Evolutionary conservation across 202 grass and related monocot species (phyloP).

Genomic region (Digitaria exilis): DNA sequence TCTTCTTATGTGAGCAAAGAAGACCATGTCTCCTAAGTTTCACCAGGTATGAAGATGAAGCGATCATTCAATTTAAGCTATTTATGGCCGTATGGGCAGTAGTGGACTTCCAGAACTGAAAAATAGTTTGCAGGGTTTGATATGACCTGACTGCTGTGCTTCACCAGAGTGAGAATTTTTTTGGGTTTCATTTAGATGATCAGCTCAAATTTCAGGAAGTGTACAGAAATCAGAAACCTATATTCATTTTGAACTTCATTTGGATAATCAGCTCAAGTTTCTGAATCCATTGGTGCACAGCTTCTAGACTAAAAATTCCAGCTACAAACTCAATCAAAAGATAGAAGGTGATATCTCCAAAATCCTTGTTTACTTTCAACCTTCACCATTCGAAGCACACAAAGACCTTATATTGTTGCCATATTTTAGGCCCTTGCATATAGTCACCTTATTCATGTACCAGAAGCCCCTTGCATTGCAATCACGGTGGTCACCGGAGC

Average conservation of each 20-base stretch:
- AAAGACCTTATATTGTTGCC: neutral
- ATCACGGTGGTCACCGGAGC: neutral
- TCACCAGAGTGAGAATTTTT: neutral
- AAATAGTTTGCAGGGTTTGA: neutral
- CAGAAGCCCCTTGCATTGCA: neutral
- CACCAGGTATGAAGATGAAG: neutral
- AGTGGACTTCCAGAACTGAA: neutral
- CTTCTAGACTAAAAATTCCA: neutral
- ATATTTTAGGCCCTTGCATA: too few relatives aligned
- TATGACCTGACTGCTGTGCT: neutral
- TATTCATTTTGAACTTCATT: neutral
- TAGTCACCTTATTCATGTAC: neutral
- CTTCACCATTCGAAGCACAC: neutral
- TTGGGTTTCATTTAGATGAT: neutral
- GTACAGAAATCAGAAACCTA: neutral
- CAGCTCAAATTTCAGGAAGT: too few relatives aligned
- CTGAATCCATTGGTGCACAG: neutral
- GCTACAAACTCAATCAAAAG: neutral
- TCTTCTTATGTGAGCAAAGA: neutral
- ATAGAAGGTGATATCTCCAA: neutral
- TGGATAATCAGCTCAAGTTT: neutral
- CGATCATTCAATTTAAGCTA: neutral
- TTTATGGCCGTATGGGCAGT: neutral
- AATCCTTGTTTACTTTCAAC: conserved; percentile 13
- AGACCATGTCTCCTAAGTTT: neutral